These are phyloP conservation scores for Eucalyptus urophylla DNA, from an alignment of 345 rosid genomes.

Conservation along the genomic window DNA sequence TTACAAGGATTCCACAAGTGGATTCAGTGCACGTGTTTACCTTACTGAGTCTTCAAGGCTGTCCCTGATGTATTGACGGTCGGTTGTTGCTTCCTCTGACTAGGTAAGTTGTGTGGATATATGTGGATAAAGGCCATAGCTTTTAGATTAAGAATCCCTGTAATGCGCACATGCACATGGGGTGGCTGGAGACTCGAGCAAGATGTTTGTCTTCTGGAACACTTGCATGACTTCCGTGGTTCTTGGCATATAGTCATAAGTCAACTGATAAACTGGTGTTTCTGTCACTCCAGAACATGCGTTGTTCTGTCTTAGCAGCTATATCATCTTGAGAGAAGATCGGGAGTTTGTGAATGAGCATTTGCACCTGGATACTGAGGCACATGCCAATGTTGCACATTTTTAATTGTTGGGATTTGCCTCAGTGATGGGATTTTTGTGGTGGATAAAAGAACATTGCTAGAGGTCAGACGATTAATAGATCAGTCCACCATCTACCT, in stretches of 20 bases:
- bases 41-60: not conserved
- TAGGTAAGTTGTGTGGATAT: not conserved
- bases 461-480: not conserved
- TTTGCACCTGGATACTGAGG: not conserved
- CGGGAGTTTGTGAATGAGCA: not conserved
- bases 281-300: not conserved
- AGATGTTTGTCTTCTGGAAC: not conserved
- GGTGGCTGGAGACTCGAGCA: not conserved
- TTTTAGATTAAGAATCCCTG: not conserved
- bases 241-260: not conserved
- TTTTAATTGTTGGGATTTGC: not conserved
- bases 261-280: not conserved
- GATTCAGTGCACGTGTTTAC: not conserved
- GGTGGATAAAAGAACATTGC: not conserved
- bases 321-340: not conserved
- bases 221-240: not conserved
- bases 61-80: not conserved
- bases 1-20: not conserved
- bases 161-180: not conserved
- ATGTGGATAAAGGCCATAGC: not conserved
- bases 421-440: not conserved
- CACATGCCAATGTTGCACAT: not conserved
- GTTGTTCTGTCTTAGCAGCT: not conserved
- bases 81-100: not conserved
- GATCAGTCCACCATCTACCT: not conserved